These are phyloP conservation scores for Myxozyma nipponensis DNA, from an alignment of 805 yeast species.

Conservation along the genomic window DNA sequence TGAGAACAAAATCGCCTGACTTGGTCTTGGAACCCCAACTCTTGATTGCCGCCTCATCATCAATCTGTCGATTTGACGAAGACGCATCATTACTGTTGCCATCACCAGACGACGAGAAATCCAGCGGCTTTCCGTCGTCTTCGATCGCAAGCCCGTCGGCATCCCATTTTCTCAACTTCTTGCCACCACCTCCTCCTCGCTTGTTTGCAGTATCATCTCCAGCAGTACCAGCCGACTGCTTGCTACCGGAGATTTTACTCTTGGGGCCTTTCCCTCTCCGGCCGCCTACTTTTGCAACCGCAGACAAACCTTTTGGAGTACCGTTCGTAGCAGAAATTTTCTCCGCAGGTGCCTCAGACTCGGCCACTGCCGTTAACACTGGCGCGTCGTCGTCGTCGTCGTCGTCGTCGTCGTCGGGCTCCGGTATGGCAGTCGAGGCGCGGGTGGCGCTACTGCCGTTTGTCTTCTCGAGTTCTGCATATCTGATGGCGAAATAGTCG, in stretches of 20 bases:
- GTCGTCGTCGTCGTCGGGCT: conserved; percentile 5
- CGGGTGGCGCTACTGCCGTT: conserved; percentile 3
- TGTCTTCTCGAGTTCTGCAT: conserved; percentile 31
- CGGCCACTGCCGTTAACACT: neutral
- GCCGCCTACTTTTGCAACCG: neutral
- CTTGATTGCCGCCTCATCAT: conserved; percentile 31
- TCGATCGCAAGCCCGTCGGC: conserved; percentile 53
- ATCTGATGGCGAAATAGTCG: conserved; percentile 35
- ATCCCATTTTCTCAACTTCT: conserved; percentile 61
- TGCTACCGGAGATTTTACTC: neutral
- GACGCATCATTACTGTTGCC: conserved; percentile 28
- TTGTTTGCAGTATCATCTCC: conserved; percentile 10
- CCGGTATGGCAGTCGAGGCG: conserved; percentile 1
- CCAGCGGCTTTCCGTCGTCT: conserved; percentile 48
- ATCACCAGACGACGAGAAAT: conserved; percentile 47
- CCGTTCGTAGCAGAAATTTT: neutral
- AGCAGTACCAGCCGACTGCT: neutral
- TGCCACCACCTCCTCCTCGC: conserved; percentile 35
- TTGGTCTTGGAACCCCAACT: conserved; percentile 44
- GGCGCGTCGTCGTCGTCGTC: conserved; percentile 2
- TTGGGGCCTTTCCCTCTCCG: conserved; percentile 11
- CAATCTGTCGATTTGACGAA: conserved; percentile 29
- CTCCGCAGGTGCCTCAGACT: neutral
- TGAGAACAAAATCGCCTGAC: conserved; percentile 61
- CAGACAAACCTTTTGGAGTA: neutral